A percentile compares a stretch with the other conserved stretches of the same genome.
Evolutionary conservation across 257 asterid species (phyloP).

Genomic region (Primulina tabacum): DNA sequence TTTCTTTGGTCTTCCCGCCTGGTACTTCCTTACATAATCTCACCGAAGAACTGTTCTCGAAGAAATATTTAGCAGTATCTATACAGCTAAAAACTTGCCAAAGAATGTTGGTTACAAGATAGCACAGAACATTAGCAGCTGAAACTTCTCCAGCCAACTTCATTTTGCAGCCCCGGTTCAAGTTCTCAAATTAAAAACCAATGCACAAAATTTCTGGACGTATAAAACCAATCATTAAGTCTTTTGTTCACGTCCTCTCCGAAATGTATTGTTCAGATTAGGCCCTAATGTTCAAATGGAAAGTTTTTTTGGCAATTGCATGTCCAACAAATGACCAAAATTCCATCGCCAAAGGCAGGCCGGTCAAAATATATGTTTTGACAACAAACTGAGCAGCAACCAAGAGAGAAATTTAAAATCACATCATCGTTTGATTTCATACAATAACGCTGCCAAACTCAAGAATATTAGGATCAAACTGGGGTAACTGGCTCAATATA

Average conservation of each 20-base stretch:
- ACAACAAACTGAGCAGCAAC: neutral
- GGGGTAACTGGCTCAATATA: conserved; percentile 30
- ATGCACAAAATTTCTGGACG: neutral
- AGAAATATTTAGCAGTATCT: no score
- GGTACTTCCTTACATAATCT: no score
- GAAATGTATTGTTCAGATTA: neutral
- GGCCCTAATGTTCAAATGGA: neutral
- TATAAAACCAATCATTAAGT: neutral
- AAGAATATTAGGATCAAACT: conserved; percentile 20
- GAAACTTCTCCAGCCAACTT: neutral
- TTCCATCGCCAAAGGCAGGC: neutral
- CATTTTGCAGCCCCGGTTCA: neutral
- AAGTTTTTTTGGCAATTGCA: neutral
- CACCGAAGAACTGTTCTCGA: no score
- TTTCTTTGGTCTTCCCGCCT: no score
- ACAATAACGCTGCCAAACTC: neutral
- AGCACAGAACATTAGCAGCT: neutral
- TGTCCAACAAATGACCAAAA: neutral
- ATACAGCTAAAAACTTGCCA: neutral
- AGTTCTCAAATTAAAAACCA: neutral
- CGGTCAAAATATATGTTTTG: neutral
- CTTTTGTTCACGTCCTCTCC: neutral
- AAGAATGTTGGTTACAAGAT: no score
- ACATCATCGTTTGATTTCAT: conserved; percentile 4
- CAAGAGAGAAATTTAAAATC: neutral